Evolutionary conservation across 148 eudicot species (phyloP).

Genomic region (Persicaria maculosa): DNA sequence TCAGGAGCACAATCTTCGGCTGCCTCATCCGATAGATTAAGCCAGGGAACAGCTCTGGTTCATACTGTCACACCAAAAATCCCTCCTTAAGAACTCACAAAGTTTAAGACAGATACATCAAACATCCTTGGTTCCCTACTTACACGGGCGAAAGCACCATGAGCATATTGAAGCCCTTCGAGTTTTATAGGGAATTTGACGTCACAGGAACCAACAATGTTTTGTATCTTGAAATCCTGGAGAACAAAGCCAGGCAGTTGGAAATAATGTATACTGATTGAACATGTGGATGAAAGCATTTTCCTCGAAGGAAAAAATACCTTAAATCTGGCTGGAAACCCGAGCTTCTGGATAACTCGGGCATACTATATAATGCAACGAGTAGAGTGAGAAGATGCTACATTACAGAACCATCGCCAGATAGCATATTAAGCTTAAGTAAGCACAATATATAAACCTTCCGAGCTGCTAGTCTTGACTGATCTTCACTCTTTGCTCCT

Average conservation of each 20-base stretch:
- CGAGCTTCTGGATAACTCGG: constrained; percentile 80
- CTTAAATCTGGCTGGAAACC: constrained; percentile 78
- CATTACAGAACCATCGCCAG: neutral
- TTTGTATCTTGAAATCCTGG: constrained; percentile 88
- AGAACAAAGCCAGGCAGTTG: constrained; percentile 2
- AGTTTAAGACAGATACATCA: no score
- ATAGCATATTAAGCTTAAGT: neutral
- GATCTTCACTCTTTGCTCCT: constrained; percentile 83
- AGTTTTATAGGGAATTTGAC: constrained; percentile 81
- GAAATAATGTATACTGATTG: neutral
- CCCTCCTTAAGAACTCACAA: no score
- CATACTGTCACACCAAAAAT: constrained; percentile 46
- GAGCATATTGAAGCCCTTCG: constrained; percentile 79
- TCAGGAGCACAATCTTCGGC: constrained; percentile 82
- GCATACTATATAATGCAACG: constrained; percentile 51
- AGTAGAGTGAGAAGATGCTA: neutral
- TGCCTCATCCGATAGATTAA: constrained; percentile 90
- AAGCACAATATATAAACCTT: constrained; percentile 35
- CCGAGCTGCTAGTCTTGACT: constrained; percentile 70
- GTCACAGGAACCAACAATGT: constrained; percentile 82
- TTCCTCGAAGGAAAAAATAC: constrained; percentile 20
- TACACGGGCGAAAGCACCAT: constrained; percentile 80
- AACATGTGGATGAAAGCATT: neutral
- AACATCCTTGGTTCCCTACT: constrained; percentile 17
- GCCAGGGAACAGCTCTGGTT: constrained; percentile 93